phyloP scores from a whole-genome alignment of 73 alveolate genomes.

The Paramecium sonneborni region DNA sequence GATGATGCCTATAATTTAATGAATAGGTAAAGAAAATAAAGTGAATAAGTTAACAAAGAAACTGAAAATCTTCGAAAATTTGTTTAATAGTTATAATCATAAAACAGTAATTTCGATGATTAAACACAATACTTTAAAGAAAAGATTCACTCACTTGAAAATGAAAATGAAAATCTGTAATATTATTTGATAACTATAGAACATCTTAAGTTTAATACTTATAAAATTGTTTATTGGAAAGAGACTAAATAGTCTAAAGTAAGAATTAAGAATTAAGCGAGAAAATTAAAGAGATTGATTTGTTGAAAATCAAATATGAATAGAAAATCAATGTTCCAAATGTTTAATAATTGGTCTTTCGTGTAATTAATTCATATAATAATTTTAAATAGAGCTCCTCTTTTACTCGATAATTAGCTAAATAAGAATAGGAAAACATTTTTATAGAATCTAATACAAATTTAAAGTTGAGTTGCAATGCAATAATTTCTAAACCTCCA shows the following conservation, averaged over 20 bases:
- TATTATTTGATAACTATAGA: neutral
- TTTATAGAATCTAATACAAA: neutral
- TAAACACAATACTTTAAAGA: neutral
- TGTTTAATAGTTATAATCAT: neutral
- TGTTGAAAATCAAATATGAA: neutral
- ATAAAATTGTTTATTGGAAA: neutral
- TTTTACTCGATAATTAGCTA: neutral
- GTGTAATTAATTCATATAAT: neutral
- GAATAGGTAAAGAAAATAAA: slow-evolving; percentile 40
- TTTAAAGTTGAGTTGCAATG: neutral
- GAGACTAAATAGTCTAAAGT: neutral
- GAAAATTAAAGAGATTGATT: neutral
- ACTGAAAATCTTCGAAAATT: neutral
- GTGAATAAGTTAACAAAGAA: slow-evolving; percentile 23
- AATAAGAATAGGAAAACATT: neutral
- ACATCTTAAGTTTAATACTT: neutral
- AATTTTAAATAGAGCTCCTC: neutral
- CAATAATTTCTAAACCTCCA: neutral
- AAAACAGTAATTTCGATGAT: neutral
- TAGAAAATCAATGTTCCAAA: neutral
- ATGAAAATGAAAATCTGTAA: slow-evolving; percentile 3
- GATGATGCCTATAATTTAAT: neutral
- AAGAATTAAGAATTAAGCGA: neutral
- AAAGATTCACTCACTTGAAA: neutral
- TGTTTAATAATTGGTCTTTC: neutral